Evolutionary conservation across 306 rosid species (phyloP), one percentile per base, ranked within the genome.

Genomic region (Trifolium pratense): DNA sequence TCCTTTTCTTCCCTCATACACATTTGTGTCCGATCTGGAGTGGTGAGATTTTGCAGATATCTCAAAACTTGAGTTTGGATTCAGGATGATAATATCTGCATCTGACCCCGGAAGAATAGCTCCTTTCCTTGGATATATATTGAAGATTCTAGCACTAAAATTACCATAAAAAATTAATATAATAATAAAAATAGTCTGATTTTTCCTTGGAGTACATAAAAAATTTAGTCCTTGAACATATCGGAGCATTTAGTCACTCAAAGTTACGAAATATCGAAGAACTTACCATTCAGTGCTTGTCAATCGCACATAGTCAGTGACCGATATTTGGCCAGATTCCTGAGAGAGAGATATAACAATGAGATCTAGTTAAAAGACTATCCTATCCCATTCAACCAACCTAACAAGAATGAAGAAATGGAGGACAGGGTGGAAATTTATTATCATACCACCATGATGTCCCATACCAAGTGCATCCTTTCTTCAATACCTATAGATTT

Each of bases 401-500:
- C 66, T 13, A 18, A 53, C 65, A 67, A 43, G 46, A 46, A 43
- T 43, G 48, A 6, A 42, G 15, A 42, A 42, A 42, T 11, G 48
- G 26, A 72, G 55, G 42, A 71, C 55, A 29, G 73, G 74, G 61
- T 46, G 37, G 63, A 75, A 75, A 70, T 46, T 66, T 29, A 6
- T 76, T 83, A 71, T 78, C 76, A 84, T 85, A 93, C 98, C 96
- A 93, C 97, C 97, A 93, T 86, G 18, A 83, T 90, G 81, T 91
- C 89, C 98, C 97, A 93, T 25, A 91, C 88, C 69, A 93, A 16
- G 83, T 93, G 98, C 98, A 93, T 93, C 82, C 98, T 87, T 83
- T 93, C 97, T 88, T 91, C 96, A 37, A 93, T 86, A 58, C 98
- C 97, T 93, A 76, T 62, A 79, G 64, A 75, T 81, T 70, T 56